These are phyloP conservation scores for Mycena floridula DNA, from an alignment of 768 basidiomycete genomes.

Conservation along the genomic window DNA sequence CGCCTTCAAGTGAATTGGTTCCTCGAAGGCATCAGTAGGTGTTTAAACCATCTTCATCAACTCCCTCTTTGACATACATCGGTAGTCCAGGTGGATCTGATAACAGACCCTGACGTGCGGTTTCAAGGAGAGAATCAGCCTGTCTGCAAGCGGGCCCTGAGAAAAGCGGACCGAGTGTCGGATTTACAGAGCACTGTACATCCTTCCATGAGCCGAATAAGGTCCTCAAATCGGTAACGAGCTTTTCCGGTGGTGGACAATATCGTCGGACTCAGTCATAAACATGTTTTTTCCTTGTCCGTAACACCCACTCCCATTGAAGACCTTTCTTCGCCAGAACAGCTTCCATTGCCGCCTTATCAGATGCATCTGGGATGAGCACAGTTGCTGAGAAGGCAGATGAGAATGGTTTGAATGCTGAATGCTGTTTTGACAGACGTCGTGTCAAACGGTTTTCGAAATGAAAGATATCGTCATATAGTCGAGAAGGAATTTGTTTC, in stretches of 20 bases:
- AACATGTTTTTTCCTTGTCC: background rate
- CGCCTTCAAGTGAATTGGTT: slow-evolving; percentile 16
- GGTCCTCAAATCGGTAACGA: background rate
- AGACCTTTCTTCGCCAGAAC: slow-evolving; percentile 7
- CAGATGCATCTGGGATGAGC: slow-evolving; percentile 8
- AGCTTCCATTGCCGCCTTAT: slow-evolving; percentile 3
- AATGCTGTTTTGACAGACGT: slow-evolving; percentile 6
- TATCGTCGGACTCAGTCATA: background rate
- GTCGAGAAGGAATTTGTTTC: slow-evolving; percentile 1
- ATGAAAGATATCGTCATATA: slow-evolving; percentile 7
- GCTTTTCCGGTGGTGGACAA: background rate
- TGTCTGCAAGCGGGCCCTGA: background rate
- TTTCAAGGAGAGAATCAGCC: background rate
- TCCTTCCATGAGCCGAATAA: slow-evolving; percentile 1
- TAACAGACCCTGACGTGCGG: slow-evolving; percentile 6
- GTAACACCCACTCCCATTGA: background rate
- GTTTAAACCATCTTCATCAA: slow-evolving; percentile 10
- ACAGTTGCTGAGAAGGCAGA: slow-evolving; percentile 4
- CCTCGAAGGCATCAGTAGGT: slow-evolving; percentile 12
- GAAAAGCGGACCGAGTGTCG: slow-evolving; percentile 1
- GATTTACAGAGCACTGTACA: background rate
- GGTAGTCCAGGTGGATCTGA: slow-evolving; percentile 12
- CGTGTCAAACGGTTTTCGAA: slow-evolving; percentile 5
- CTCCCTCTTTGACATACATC: slow-evolving; percentile 8
- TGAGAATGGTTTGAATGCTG: slow-evolving; percentile 6